Conservation (phyloP, 2,329 filamentous ascomycete species). For the Allantophomopsis lycopodina region DNA sequence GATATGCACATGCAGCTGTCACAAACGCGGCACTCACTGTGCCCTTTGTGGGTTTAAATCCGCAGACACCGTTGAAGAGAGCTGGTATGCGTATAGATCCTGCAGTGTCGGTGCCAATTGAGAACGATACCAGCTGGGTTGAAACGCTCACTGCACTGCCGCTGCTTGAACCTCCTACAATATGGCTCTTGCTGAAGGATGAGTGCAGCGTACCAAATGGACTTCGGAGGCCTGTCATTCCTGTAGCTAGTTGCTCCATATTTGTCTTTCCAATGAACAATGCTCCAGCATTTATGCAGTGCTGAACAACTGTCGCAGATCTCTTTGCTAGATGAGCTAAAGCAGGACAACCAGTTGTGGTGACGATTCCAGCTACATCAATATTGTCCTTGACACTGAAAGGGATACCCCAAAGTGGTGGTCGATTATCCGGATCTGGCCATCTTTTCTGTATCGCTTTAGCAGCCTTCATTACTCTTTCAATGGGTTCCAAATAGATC, state of each 20-base stretch:
- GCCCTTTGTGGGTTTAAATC: slow-evolving; percentile 32
- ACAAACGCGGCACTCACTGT: slow-evolving; percentile 31
- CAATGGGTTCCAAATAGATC: slow-evolving; percentile 29
- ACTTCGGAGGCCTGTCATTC: slow-evolving; percentile 42
- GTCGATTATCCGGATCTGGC: slow-evolving; percentile 23
- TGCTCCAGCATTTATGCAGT: slow-evolving; percentile 33
- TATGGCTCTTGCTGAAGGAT: slow-evolving; percentile 31
- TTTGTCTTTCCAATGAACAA: slow-evolving; percentile 43
- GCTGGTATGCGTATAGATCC: slow-evolving; percentile 34
- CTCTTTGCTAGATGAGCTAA: slow-evolving; percentile 31
- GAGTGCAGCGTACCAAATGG: slow-evolving; percentile 42
- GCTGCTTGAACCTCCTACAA: slow-evolving; percentile 32
- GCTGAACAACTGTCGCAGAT: slow-evolving; percentile 30
- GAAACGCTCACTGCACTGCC: background rate
- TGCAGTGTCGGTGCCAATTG: slow-evolving; percentile 38
- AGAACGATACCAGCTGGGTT: slow-evolving; percentile 28
- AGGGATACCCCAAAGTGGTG: slow-evolving; percentile 39
- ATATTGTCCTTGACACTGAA: slow-evolving; percentile 44
- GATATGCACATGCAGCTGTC: slow-evolving; percentile 34
- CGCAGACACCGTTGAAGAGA: slow-evolving; percentile 33
- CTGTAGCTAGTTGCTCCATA: slow-evolving; percentile 49
- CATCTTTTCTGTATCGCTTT: slow-evolving; percentile 25
- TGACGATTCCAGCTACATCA: slow-evolving; percentile 33
- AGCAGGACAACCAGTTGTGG: slow-evolving; percentile 35
- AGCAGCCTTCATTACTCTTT: slow-evolving; percentile 25